Evolutionary conservation across 345 rosid species (phyloP).

Genomic region (Acer saccharum): DNA sequence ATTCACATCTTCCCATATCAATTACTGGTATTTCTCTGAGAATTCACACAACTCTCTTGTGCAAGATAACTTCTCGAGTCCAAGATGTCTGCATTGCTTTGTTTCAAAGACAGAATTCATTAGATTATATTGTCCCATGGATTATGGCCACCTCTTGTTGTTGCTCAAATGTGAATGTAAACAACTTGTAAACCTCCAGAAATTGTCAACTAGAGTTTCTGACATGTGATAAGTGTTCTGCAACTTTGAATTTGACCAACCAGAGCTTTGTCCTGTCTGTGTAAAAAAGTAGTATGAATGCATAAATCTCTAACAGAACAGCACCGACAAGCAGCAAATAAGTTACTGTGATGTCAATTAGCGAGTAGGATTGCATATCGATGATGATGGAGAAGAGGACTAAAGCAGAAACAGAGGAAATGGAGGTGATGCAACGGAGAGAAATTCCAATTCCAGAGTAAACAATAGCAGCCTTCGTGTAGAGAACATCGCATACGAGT

Average conservation of each 20-base stretch:
- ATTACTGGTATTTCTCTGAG: neutral
- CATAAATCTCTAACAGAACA: too few species aligned
- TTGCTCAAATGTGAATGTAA: neutral
- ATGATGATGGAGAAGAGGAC: too few species aligned
- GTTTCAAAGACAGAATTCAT: neutral
- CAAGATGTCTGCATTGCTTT: neutral
- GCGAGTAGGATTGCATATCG: neutral
- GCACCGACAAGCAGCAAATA: constrained; percentile 1
- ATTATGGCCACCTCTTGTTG: neutral
- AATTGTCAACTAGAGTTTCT: neutral
- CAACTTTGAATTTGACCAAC: too few species aligned
- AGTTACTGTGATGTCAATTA: neutral
- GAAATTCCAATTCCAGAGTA: constrained; percentile 5
- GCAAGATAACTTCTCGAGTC: neutral
- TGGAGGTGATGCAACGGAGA: too few species aligned
- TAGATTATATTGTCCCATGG: neutral
- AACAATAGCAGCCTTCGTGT: neutral
- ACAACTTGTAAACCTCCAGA: neutral
- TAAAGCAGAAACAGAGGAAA: too few species aligned
- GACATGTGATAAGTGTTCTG: too few species aligned
- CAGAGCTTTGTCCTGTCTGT: neutral
- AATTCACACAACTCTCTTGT: neutral
- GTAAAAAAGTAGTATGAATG: neutral
- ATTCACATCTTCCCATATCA: neutral
- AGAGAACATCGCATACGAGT: too few species aligned